Conservation (phyloP, 495 filamentous ascomycete species). For the Aspergillus haitiensis region DNA sequence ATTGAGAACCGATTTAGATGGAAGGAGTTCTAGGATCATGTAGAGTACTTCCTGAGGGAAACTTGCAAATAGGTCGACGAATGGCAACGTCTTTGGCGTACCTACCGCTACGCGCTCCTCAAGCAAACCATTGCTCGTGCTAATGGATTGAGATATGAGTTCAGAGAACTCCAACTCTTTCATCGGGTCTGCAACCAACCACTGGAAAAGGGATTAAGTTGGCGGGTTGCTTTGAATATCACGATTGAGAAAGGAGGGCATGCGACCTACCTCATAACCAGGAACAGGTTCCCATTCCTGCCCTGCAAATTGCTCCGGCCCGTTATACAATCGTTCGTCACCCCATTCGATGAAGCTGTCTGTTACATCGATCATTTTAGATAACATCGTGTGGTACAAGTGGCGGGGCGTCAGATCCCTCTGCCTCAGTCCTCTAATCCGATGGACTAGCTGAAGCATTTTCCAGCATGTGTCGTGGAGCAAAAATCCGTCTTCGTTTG, state of each 20-base stretch:
- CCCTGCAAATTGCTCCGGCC: conserved; percentile 5
- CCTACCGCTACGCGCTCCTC: background rate
- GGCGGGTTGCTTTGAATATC: background rate
- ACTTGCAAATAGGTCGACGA: background rate
- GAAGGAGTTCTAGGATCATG: conserved; percentile 8
- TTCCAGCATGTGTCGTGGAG: conserved; percentile 5
- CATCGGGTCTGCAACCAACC: conserved; percentile 5
- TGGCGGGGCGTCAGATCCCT: background rate
- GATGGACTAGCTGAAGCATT: background rate
- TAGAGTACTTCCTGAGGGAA: background rate
- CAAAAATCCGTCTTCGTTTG: conserved; percentile 8
- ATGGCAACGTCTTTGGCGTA: background rate
- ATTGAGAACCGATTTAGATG: background rate
- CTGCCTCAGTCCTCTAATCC: background rate
- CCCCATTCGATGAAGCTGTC: conserved; percentile 2
- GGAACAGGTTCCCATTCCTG: conserved; percentile 8
- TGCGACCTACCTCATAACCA: conserved; percentile 3
- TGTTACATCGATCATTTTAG: background rate
- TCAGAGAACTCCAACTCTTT: background rate
- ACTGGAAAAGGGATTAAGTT: background rate
- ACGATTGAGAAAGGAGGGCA: too few relatives aligned
- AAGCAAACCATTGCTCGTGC: background rate
- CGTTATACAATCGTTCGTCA: conserved; percentile 7
- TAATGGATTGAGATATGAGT: background rate
- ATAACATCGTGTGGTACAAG: conserved; percentile 6